These are phyloP conservation scores for Acanthamoeba sp. DNA, from an alignment of 208 protist species.

Conservation along the genomic window DNA sequence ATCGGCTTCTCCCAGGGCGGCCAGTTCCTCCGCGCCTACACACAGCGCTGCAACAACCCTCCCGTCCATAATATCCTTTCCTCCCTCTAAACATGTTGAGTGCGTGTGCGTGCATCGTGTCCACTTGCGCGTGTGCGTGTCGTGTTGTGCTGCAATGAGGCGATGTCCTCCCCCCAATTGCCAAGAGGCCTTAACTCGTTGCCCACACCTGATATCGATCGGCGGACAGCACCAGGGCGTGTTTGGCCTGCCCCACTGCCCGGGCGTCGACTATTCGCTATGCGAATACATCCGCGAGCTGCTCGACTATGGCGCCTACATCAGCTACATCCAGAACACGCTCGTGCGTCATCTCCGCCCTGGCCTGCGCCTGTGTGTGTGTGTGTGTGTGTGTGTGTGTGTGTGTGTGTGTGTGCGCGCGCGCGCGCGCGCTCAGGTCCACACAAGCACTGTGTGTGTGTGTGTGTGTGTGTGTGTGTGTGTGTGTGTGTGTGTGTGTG, in stretches of 20 bases:
- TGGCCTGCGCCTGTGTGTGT: too few relatives aligned
- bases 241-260: slow-evolving; percentile 75
- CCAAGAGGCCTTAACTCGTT: slow-evolving; percentile 23
- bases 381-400: too few relatives aligned
- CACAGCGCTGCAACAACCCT: slow-evolving; percentile 81
- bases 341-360: slow-evolving; percentile 11
- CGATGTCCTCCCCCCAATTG: too few relatives aligned
- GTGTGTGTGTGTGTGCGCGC: too few relatives aligned
- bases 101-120: neutral
- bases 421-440: neutral
- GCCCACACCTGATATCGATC: slow-evolving; percentile 70
- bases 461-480: too few relatives aligned
- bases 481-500: too few relatives aligned
- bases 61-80: slow-evolving; percentile 77
- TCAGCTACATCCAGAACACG: slow-evolving; percentile 16
- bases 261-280: slow-evolving; percentile 49
- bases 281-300: slow-evolving; percentile 74
- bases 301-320: slow-evolving; percentile 73
- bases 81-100: neutral
- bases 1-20: slow-evolving; percentile 84
- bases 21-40: slow-evolving; percentile 78
- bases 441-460: too few relatives aligned
- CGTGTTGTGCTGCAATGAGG: too few relatives aligned
- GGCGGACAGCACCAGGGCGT: slow-evolving; percentile 87
- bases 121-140: neutral